Evolutionary conservation across 129 eudicot genomes (phyloP), one percentile per base, ranked within the genome.

Genomic region (Artemisia tridentata): DNA sequence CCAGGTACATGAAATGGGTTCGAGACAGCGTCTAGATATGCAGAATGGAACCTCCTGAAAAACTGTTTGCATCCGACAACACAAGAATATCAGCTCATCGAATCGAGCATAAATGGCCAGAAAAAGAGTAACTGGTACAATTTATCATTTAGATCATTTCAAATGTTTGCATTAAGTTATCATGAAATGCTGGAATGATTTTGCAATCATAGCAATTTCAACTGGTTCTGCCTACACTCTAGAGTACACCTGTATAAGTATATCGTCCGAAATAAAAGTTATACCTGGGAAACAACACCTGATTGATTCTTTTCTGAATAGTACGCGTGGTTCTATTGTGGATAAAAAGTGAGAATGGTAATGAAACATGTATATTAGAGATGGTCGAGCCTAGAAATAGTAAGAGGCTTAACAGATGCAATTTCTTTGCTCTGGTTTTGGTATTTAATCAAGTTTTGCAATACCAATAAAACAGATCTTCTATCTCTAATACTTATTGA

Each of bases 1-100:
- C 99, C 99, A 1, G 97, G 99, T 56, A 95, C 88, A 55, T 95
- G 97, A 83, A 95, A 95, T 55, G 99, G 99, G 72, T 95, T 95
- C 5, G 97, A 90, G 48, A 95, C 97, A 0, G 99, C 99, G 65
- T 95, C 96, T 66, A 88, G 91, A 71, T 88, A 95, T 52, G 97
- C 97, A 56, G 99, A 73, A 67, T 95, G 99, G 77, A 95, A 95
- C 85, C 86, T 86, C 81, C 96, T 88, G 84, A 85, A 90, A 76
- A 95, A 90, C 99, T 95, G 85, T 63, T 78, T 16, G 10, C 16
- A 11, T 43, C 16, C 34, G 43, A 43, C 34, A 6, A 7, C 46
- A 29, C 47, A 23, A 2, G 74, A 75, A 65, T 43, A 9, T 63
- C 27, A 29, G 20, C 66, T 6, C 15, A 1, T 38, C 10, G 9